Base-by-base conservation (phyloP, 495 filamentous ascomycete genomes). In the Xylaria flabelliformis region DNA sequence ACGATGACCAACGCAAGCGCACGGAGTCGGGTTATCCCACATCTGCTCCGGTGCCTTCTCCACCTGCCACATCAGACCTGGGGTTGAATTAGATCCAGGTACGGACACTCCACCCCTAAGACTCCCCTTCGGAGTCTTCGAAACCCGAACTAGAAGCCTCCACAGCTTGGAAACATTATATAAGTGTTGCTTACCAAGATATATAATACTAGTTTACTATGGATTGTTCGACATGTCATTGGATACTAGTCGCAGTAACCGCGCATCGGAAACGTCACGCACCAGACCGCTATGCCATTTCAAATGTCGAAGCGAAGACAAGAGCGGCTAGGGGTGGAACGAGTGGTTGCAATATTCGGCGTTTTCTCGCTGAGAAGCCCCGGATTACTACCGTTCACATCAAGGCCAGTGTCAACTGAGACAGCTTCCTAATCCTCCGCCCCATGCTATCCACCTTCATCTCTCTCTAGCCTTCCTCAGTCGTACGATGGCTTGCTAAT, bases 301-400 rank as follows among this genome's bases (percentile, higher is more conserved):
- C 32, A 67, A 67, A 53, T 26, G 46, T 32, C 6, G 17, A 65
- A 21, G 41, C 26, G 41, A 42, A 46, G 64, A 53, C 32, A 67
- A 19, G 64, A 53, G n/a, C 46, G 64, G 61, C 41, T 39, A 51
- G 44, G 64, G 46, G 17, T 39, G 44, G 64, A 36, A 36, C 46
- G 32, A 53, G 51, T 32, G 46, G 64, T 67, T 53, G 64, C 46
- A 67, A 39, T 53, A 53, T 67, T 66, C 64, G 64, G 64, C 64
- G 46, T 36, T 53, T 67, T 67, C 46, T 67, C 32, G 26, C 48
- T 5, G 44, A 67, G 32, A 67, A 67, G 64, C 64, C 32, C 64
- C 64, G 64, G 64, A 51, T 67, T 67, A 67, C 46, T 41, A 51
- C 63, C 42, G 63, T 50, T n/a, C 63, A 65, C 24, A 19, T 50